Evolutionary conservation across 495 filamentous ascomycete genomes (phyloP).

Genomic region (Cudoniella acicularis): DNA sequence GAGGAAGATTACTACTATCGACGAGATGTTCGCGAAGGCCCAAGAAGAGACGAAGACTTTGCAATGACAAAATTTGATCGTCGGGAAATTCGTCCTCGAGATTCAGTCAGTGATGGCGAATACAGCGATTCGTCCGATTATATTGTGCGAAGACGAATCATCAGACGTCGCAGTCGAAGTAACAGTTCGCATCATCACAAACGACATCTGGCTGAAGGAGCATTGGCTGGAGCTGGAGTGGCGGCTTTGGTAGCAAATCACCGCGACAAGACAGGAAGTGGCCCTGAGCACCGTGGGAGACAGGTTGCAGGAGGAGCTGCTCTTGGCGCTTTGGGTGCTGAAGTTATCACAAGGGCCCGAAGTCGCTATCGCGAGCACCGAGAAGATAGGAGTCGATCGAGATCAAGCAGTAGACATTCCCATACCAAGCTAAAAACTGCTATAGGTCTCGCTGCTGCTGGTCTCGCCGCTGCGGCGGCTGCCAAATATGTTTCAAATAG

Average conservation of each 20-base stretch:
- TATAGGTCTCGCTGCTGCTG: constrained; percentile 75
- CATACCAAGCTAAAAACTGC: constrained; percentile 59
- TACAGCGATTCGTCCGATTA: constrained; percentile 30
- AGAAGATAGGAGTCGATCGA: constrained; percentile 53
- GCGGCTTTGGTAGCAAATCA: constrained; percentile 72
- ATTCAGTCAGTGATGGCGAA: constrained; percentile 22
- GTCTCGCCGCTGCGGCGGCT: constrained; percentile 69
- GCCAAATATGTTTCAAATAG: constrained; percentile 71
- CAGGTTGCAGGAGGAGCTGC: constrained; percentile 77
- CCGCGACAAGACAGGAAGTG: constrained; percentile 53
- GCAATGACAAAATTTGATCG: constrained; percentile 43
- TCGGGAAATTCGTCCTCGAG: constrained; percentile 32
- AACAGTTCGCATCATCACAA: constrained; percentile 51
- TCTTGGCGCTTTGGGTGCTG: constrained; percentile 76
- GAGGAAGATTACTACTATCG: constrained; percentile 68
- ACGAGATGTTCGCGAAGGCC: constrained; percentile 42
- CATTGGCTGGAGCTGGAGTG: constrained; percentile 71
- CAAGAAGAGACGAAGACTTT: constrained; percentile 58
- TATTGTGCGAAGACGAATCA: constrained; percentile 22
- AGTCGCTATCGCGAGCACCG: constrained; percentile 66
- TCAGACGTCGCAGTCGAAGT: constrained; percentile 23
- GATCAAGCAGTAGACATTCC: constrained; percentile 49
- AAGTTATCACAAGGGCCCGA: constrained; percentile 68
- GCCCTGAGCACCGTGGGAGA: constrained; percentile 59
- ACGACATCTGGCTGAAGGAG: constrained; percentile 84